Evolutionary conservation across 495 filamentous ascomycete species (phyloP).

Genomic region (Xylaria castorea): DNA sequence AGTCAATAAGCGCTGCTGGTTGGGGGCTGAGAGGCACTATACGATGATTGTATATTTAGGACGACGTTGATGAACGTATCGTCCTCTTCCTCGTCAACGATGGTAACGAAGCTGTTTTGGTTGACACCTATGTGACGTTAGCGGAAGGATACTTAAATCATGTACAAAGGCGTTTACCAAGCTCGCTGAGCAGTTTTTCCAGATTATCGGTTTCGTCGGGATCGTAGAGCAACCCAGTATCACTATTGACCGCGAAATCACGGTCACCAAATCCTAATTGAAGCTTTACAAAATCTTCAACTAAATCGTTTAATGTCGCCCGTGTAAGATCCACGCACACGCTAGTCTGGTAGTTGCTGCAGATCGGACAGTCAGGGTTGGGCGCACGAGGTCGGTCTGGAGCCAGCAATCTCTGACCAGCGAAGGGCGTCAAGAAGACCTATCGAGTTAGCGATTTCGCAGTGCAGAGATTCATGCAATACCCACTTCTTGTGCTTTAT

Average conservation of each 20-base stretch:
- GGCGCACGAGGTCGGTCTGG: constrained; percentile 76
- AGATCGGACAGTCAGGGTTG: constrained; percentile 81
- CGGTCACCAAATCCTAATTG: constrained; percentile 79
- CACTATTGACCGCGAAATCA: constrained; percentile 78
- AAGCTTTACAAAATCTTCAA: constrained; percentile 72
- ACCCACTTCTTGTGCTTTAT: constrained; percentile 61
- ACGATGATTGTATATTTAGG: constrained; percentile 64
- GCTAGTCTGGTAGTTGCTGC: constrained; percentile 71
- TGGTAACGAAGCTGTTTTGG: constrained; percentile 77
- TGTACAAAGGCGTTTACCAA: constrained; percentile 60
- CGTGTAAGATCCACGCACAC: constrained; percentile 72
- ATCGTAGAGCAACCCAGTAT: constrained; percentile 81
- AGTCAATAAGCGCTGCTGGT: constrained; percentile 23
- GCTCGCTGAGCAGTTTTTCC: constrained; percentile 75
- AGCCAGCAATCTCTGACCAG: constrained; percentile 73
- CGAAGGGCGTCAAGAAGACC: constrained; percentile 87
- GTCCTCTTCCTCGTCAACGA: constrained; percentile 86
- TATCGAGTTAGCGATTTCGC: constrained; percentile 33
- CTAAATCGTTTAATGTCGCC: constrained; percentile 82
- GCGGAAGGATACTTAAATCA: constrained; percentile 21
- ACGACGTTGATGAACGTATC: constrained; percentile 82
- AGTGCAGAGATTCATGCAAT: constrained; percentile 46
- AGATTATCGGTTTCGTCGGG: constrained; percentile 88
- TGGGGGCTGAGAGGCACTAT: constrained; percentile 33
- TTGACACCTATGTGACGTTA: constrained; percentile 56